These are phyloP conservation scores for Xylaria scruposa DNA, from an alignment of 495 filamentous ascomycete species.

Conservation along the genomic window DNA sequence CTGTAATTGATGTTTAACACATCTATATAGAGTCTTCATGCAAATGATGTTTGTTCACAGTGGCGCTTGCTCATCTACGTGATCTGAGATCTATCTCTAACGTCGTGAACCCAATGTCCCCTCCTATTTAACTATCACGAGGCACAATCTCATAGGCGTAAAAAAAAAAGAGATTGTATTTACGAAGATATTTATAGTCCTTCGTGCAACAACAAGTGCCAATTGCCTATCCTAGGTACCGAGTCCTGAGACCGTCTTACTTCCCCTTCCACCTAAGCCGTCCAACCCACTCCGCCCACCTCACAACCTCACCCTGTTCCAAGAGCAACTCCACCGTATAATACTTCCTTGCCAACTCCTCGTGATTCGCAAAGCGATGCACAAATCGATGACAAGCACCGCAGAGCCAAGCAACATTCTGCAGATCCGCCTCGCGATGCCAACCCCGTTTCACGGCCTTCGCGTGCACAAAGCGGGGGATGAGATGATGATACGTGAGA, in stretches of 20 bases:
- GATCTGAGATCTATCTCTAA: not conserved
- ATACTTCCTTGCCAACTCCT: slow-evolving; percentile 78
- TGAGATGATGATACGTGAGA: slow-evolving; percentile 84
- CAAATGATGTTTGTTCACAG: too few species aligned
- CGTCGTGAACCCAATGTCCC: too few species aligned
- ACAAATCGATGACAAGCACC: slow-evolving; percentile 87
- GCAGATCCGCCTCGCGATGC: slow-evolving; percentile 76
- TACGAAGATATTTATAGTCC: too few species aligned
- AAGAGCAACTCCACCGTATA: slow-evolving; percentile 74
- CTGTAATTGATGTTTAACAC: too few species aligned
- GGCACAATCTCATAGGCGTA: too few species aligned
- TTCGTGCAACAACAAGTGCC: too few species aligned
- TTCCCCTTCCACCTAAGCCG: slow-evolving; percentile 68
- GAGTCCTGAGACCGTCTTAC: slow-evolving; percentile 29
- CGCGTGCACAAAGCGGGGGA: slow-evolving; percentile 76
- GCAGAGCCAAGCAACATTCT: slow-evolving; percentile 89
- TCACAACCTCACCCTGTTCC: slow-evolving; percentile 73
- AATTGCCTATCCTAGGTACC: too few species aligned
- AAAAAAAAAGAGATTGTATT: too few species aligned
- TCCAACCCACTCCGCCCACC: slow-evolving; percentile 72
- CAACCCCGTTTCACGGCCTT: slow-evolving; percentile 82
- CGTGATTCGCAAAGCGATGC: slow-evolving; percentile 76
- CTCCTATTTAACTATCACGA: too few species aligned
- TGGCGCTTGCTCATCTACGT: not conserved
- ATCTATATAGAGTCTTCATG: too few species aligned